Evolutionary conservation across 331 rosid genomes (phyloP).

Genomic region (Erythrophleum ivorense): DNA sequence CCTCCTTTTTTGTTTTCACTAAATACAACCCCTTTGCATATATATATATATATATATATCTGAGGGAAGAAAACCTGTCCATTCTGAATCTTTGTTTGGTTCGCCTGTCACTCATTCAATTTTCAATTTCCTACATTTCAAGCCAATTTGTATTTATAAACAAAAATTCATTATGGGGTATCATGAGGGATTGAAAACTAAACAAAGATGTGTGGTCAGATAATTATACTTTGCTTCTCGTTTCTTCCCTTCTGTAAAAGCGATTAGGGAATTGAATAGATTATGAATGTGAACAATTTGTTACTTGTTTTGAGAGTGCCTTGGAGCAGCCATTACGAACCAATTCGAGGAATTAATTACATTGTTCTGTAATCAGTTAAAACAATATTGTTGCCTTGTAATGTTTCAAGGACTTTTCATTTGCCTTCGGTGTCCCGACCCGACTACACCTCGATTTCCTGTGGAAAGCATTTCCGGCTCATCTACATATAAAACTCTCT

Average conservation of each 20-base stretch:
- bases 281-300: too few relatives aligned
- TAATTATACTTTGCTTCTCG: not conserved
- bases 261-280: not conserved
- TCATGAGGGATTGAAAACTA: not conserved
- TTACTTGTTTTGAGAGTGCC: not conserved
- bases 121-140: not conserved
- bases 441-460: not conserved
- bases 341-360: not conserved
- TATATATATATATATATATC: not conserved
- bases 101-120: constrained; percentile 30
- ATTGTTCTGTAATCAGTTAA: not conserved
- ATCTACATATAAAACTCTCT: too few relatives aligned
- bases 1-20: not conserved
- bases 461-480: too few relatives aligned
- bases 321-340: not conserved
- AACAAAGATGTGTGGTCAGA: not conserved
- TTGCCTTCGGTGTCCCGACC: not conserved
- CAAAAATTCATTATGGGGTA: not conserved
- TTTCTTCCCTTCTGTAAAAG: not conserved
- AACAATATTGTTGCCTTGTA: not conserved
- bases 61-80: not conserved
- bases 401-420: not conserved
- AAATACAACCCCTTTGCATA: not conserved
- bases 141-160: not conserved
- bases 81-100: constrained; percentile 34